Base-by-base conservation (phyloP, 1,139 yeast genomes). In the Maudiozyma humilis region DNA sequence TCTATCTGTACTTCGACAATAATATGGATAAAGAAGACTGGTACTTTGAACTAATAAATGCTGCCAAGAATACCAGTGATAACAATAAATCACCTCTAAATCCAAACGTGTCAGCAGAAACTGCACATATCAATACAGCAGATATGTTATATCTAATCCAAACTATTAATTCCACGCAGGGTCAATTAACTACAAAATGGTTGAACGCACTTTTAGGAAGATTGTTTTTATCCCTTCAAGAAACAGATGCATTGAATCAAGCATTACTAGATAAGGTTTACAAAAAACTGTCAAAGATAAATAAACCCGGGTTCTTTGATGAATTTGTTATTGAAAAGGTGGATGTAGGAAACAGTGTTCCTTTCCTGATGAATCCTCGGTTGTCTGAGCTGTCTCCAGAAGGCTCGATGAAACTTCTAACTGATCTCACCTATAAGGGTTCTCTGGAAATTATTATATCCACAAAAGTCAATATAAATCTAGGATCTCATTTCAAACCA, bases 1-100 rank as follows among this genome's bases (percentile, higher is more conserved):
- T 82, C 55, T 91, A 74, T 63, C 64, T 89, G 2, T 86, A 87
- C 60, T 76, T 82, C 42, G 95, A 86, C 55, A 72, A 77, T 41
- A 85, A 87, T 51, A 73, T 73, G 42, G 89, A 82, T 39, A 89
- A 91, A 58, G 98, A 89, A 62, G 95, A 88, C 59, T 82, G 96
- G 85, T 89, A 89, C 61, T 87, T 87, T 64, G 79, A 86, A 1
- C 68, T 89, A 45, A 72, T 89, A n/a, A 69, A 80, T 46, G 91
- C 93, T 1, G 77, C 93, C 0, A 82, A 82, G 30, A 27, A 43
- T 20, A 34, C 14, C 6, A 8, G 23, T 13, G 17, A 27, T 16
- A 19, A 27, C 2, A 20, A 38, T 12, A 14, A n/a, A n/a, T 36
- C 45, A 32, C 36, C 52, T 17, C 39, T 64, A 23, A 71, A 73